Conservation (phyloP, 176 grass and related monocot genomes). For the Juncus inflexus region DNA sequence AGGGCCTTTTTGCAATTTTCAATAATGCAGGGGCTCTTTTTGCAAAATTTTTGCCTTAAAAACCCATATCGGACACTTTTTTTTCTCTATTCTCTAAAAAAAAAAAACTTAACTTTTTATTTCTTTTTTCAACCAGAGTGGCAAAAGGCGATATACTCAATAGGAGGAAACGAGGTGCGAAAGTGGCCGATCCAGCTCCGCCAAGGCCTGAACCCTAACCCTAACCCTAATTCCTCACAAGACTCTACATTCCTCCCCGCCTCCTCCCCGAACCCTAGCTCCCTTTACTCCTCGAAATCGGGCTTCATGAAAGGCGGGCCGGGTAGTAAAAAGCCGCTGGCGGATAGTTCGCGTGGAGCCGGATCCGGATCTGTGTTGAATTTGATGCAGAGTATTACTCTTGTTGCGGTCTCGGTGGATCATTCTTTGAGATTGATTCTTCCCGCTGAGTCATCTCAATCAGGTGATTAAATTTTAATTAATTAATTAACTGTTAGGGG, state of each 20-base stretch:
- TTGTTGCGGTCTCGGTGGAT: constrained; percentile 73
- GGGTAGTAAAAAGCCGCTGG: constrained; percentile 73
- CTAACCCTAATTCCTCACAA: constrained; percentile 58
- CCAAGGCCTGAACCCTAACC: constrained; percentile 32
- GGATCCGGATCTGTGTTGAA: constrained; percentile 51
- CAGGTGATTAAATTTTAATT: constrained; percentile 22
- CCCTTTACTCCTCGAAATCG: constrained; percentile 86
- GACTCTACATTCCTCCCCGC: constrained; percentile 29
- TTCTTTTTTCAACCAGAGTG: constrained; percentile 57
- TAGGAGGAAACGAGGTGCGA: constrained; percentile 86
- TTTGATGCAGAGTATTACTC: constrained; percentile 85
- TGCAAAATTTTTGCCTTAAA: too few species aligned
- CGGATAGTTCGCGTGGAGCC: constrained; percentile 39
- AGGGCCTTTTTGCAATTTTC: too few species aligned
- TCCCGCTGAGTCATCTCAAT: constrained; percentile 59
- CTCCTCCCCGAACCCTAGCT: constrained; percentile 24
- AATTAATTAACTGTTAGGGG: too few species aligned
- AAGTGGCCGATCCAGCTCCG: constrained; percentile 90
- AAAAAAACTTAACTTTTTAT: constrained; percentile 13
- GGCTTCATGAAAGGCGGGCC: constrained; percentile 70
- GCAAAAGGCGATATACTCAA: constrained; percentile 88
- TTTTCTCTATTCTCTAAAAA: constrained; percentile 7
- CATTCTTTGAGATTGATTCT: constrained; percentile 73
- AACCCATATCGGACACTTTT: too few species aligned
- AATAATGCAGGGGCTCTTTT: too few species aligned